A percentile compares a stretch with the other conserved stretches of the same genome.
Conservation (phyloP, 2,329 filamentous ascomycete species). For the Pezicula neosporulosa region DNA sequence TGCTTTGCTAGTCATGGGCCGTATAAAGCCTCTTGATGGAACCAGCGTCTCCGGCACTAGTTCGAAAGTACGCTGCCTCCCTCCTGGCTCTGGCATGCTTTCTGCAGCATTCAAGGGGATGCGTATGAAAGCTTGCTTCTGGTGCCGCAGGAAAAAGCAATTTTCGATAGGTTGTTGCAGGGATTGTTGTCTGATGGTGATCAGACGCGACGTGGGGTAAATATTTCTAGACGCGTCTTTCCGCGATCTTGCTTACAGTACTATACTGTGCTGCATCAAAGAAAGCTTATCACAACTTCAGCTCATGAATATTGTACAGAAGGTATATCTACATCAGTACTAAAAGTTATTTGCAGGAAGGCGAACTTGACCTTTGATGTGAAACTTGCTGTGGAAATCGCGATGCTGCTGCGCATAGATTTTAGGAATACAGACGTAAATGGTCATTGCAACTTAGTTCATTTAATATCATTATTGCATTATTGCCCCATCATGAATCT, state of each 20-base stretch:
- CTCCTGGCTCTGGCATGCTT: constrained; percentile 26
- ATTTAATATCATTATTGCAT: neutral
- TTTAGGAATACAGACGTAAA: too few relatives aligned
- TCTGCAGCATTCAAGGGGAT: neutral
- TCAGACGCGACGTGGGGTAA: constrained; percentile 8
- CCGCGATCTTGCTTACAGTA: too few relatives aligned
- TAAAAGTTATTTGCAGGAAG: too few relatives aligned
- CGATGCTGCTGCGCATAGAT: too few relatives aligned
- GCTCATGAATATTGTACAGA: too few relatives aligned
- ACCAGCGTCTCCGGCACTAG: constrained; percentile 34
- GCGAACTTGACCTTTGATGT: too few relatives aligned
- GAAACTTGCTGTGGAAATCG: too few relatives aligned
- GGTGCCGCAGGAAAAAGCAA: neutral
- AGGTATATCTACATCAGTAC: too few relatives aligned
- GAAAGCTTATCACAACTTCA: neutral
- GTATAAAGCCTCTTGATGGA: constrained; percentile 19
- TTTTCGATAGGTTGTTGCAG: neutral
- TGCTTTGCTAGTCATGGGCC: constrained; percentile 47
- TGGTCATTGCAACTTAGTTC: too few relatives aligned
- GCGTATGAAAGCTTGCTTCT: neutral
- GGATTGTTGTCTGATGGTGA: neutral
- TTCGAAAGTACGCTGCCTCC: constrained; percentile 40
- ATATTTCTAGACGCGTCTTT: constrained; percentile 4
- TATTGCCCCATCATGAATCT: neutral
- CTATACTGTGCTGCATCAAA: neutral